These are phyloP conservation scores for Cardiospermum halicacabum DNA, from an alignment of 345 rosid species.

Conservation along the genomic window DNA sequence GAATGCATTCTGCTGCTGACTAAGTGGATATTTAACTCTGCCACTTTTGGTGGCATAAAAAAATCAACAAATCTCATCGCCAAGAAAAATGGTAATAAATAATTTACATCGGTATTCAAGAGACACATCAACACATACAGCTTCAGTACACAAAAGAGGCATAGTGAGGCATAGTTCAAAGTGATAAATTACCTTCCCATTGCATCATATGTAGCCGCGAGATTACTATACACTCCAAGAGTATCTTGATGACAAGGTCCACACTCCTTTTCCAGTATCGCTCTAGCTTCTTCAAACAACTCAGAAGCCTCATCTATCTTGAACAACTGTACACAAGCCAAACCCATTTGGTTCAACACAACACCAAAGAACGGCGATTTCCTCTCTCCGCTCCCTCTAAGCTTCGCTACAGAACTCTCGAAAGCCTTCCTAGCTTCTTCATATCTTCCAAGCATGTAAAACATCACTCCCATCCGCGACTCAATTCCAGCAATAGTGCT, in stretches of 20 bases:
- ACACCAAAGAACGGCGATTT: conserved; percentile 97
- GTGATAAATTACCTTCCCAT: conserved; percentile 81
- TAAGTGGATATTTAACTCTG: not conserved
- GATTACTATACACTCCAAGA: conserved; percentile 91
- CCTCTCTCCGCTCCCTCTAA: conserved; percentile 86
- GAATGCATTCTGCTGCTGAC: not conserved
- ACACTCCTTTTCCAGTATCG: conserved; percentile 80
- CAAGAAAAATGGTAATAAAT: not conserved
- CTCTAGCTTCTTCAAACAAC: conserved; percentile 90
- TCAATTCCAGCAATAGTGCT: conserved; percentile 94
- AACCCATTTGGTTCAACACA: conserved; percentile 97
- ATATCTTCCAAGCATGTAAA: conserved; percentile 78
- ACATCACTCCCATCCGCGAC: conserved; percentile 98
- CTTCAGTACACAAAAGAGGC: conserved; percentile 4
- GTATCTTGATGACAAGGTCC: conserved; percentile 98
- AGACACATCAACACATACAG: not conserved
- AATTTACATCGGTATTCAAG: not conserved
- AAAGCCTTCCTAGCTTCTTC: conserved; percentile 89
- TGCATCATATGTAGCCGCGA: conserved; percentile 98
- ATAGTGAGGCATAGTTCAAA: not conserved
- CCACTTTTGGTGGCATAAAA: not conserved
- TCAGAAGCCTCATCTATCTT: conserved; percentile 96
- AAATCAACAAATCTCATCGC: not conserved
- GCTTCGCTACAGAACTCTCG: conserved; percentile 78
- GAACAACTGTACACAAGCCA: conserved; percentile 96